Evolutionary conservation across 1,284 basidiomycete genomes (phyloP).

Genomic region (Trichosporon coremiiforme): DNA sequence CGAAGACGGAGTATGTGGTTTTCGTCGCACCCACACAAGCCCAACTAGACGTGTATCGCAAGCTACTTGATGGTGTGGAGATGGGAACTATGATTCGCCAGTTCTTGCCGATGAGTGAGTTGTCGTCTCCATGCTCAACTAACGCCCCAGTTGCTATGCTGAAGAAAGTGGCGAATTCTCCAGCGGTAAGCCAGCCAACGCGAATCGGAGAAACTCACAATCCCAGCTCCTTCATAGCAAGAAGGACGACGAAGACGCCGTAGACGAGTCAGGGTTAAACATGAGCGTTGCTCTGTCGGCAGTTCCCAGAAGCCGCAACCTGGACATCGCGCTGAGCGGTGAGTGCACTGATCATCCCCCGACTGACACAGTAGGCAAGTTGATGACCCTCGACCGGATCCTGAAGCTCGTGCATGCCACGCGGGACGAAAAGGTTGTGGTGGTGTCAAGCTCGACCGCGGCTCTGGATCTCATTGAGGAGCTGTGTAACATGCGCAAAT

Average conservation of each 20-base stretch:
- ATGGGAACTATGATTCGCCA: constrained; percentile 71
- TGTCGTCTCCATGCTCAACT: not conserved
- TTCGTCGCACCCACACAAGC: constrained; percentile 81
- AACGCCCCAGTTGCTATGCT: constrained; percentile 57
- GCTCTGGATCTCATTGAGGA: constrained; percentile 90
- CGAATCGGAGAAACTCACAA: constrained; percentile 13
- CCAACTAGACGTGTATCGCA: constrained; percentile 79
- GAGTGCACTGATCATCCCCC: not conserved
- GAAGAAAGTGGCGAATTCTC: constrained; percentile 91
- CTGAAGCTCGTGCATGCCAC: constrained; percentile 66
- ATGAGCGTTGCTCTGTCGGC: not conserved
- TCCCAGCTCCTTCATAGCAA: constrained; percentile 67
- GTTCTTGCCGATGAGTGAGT: constrained; percentile 76
- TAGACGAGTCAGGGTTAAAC: not conserved
- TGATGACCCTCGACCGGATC: constrained; percentile 73
- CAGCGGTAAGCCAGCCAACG: constrained; percentile 59
- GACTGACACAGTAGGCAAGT: constrained; percentile 64
- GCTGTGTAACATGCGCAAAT: constrained; percentile 74
- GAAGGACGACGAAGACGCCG: constrained; percentile 57
- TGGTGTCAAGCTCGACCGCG: constrained; percentile 86
- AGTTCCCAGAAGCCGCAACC: not conserved
- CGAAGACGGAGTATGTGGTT: constrained; percentile 92
- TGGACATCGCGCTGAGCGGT: constrained; percentile 29
- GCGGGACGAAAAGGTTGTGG: constrained; percentile 88
- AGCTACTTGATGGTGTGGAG: constrained; percentile 60